These are phyloP conservation scores for Nemophila menziesii DNA, from an alignment of 257 asterid species.

Conservation along the genomic window DNA sequence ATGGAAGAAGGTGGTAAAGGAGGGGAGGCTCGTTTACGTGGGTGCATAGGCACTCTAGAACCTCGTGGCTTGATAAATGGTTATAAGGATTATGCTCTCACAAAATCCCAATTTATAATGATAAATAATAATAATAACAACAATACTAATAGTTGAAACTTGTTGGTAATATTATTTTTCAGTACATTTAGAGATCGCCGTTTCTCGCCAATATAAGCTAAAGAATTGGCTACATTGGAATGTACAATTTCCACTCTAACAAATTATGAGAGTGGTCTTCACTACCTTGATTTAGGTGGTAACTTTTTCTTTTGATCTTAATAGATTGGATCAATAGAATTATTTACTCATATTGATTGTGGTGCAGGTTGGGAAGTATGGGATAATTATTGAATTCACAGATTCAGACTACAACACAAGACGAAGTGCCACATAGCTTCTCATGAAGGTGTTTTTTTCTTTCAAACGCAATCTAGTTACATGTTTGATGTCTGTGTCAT, in stretches of 20 bases:
- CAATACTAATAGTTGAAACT: neutral
- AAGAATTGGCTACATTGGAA: slow-evolving; percentile 74
- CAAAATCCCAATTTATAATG: slow-evolving; percentile 41
- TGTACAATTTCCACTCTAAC: slow-evolving; percentile 89
- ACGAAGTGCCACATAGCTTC: slow-evolving; percentile 96
- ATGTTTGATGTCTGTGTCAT: neutral
- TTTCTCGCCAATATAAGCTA: slow-evolving; percentile 88
- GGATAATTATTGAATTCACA: slow-evolving; percentile 85
- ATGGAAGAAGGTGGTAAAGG: slow-evolving; percentile 90
- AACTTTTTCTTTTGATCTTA: slow-evolving; percentile 4
- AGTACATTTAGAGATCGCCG: slow-evolving; percentile 94
- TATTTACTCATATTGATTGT: neutral
- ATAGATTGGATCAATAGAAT: too few relatives aligned
- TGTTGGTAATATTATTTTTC: slow-evolving; percentile 12
- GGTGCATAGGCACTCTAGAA: slow-evolving; percentile 97
- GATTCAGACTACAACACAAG: slow-evolving; percentile 52
- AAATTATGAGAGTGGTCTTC: slow-evolving; percentile 64
- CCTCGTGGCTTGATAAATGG: slow-evolving; percentile 69
- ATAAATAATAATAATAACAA: neutral
- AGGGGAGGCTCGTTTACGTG: slow-evolving; percentile 88
- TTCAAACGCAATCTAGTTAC: neutral
- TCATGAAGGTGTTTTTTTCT: slow-evolving; percentile 64
- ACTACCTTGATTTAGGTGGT: slow-evolving; percentile 99
- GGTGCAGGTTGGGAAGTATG: slow-evolving; percentile 84
- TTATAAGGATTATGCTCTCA: slow-evolving; percentile 81